phyloP scores from a whole-genome alignment of 352 stramenopile genomes.

The Phytophthora aleatoria region DNA sequence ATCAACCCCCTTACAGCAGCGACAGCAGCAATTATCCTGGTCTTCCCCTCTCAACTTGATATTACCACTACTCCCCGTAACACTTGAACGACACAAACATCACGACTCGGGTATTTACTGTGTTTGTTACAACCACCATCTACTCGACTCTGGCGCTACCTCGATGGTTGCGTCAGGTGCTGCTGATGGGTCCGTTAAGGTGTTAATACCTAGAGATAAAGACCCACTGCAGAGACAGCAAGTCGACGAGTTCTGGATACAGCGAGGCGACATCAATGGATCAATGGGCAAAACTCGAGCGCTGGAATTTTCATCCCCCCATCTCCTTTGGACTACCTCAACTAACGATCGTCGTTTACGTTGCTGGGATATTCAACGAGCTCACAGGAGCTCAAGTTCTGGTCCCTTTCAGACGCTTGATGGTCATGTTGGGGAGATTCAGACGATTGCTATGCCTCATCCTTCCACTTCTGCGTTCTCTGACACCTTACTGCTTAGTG shows the following conservation, averaged over 20 bases:
- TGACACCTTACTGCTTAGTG: conserved; percentile 37
- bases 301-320: conserved; percentile 46
- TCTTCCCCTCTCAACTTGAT: conserved; percentile 28
- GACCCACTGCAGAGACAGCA: conserved; percentile 18
- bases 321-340: conserved; percentile 44
- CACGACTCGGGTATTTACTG: conserved; percentile 64
- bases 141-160: neutral
- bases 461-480: neutral
- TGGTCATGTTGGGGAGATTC: conserved; percentile 72
- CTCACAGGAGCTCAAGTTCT: conserved; percentile 17
- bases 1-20: conserved; percentile 22
- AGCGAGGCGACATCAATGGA: conserved; percentile 31
- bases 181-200: conserved; percentile 63
- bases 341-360: conserved; percentile 52
- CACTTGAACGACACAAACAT: conserved; percentile 64
- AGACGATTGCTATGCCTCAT: conserved; percentile 46
- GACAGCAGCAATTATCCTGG: conserved; percentile 7
- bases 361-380: conserved; percentile 55
- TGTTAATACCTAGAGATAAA: conserved; percentile 30
- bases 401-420: conserved; percentile 44
- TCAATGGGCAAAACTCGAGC: conserved; percentile 50
- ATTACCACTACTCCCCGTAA: conserved; percentile 57
- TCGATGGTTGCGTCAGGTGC: conserved; percentile 60
- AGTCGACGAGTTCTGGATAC: conserved; percentile 39
- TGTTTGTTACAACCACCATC: conserved; percentile 43